Percentiles rank a stretch among this genome's conserved stretches.
Evolutionary conservation across 2,329 filamentous ascomycete genomes (phyloP).

Genomic region (Penicillium freii): DNA sequence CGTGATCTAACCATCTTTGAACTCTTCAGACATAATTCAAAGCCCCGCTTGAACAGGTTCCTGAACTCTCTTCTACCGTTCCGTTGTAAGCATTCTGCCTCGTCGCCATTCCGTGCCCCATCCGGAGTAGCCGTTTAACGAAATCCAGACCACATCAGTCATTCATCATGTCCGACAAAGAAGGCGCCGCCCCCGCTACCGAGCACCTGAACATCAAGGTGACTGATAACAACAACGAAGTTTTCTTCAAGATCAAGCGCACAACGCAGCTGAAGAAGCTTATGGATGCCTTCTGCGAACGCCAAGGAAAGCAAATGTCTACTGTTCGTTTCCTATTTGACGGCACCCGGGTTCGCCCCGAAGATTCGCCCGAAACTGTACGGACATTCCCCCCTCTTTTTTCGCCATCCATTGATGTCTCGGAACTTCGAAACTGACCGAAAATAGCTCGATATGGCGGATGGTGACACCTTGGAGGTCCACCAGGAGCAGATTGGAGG

Average conservation of each 20-base stretch:
- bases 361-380: slow-evolving; percentile 89
- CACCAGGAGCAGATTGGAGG: slow-evolving; percentile 98
- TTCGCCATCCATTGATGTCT: slow-evolving; percentile 3
- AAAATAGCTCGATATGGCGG: slow-evolving; percentile 85
- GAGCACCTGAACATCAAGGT: slow-evolving; percentile 99
- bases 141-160: background rate
- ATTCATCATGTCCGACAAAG: slow-evolving; percentile 22
- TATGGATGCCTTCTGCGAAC: slow-evolving; percentile 96
- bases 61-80: background rate
- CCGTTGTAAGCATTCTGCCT: slow-evolving; percentile 1
- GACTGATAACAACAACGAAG: slow-evolving; percentile 98
- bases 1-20: background rate
- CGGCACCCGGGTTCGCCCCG: slow-evolving; percentile 83
- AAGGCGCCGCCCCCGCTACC: slow-evolving; percentile 41
- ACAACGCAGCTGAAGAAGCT: slow-evolving; percentile 94
- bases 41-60: background rate
- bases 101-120: background rate
- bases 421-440: slow-evolving; percentile 15
- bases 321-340: slow-evolving; percentile 96
- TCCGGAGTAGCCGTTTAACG: background rate
- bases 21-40: background rate
- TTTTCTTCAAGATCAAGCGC: slow-evolving; percentile 99
- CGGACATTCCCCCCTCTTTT: slow-evolving; percentile 37
- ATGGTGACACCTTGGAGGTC: slow-evolving; percentile 93
- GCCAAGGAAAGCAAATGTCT: slow-evolving; percentile 80